Base-by-base conservation (phyloP, 352 stramenopile genomes). In the Pythium insidiosum region DNA sequence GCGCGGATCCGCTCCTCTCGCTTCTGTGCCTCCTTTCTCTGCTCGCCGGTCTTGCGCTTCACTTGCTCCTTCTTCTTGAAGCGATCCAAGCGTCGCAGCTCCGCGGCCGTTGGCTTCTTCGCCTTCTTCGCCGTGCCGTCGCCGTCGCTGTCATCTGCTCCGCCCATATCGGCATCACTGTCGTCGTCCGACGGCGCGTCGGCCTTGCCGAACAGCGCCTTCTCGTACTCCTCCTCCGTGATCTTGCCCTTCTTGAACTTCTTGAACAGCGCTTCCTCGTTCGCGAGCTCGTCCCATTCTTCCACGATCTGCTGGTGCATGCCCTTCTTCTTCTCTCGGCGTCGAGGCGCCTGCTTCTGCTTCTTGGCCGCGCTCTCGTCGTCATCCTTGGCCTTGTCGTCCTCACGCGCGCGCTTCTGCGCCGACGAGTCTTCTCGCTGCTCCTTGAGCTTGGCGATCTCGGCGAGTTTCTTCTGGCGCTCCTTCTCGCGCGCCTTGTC, bases 271-370 rank as follows among this genome's bases (percentile, higher is more conserved):
- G 96, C 84, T 45, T 97, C 79, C 61, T 99, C 96, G 50, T 99
- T 95, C 24, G 95, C 96, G 9, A 99, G 65, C 41, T 99, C 95
- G 46, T 99, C 96, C 97, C 97, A 99, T 63, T 99, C 97, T 53
- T 99, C 95, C 19, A 97, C 80, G 53, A 99, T 98, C 53, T 95
- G 86, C 59, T 97, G 84, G 51, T 99, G 89, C 36, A 90, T 58
- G 21, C 95, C 95, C 56, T 97, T 96, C 71, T 98, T 98, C 67
- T 98, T 99, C 50, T 90, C 80, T 57, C 81, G 77, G 53, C 81
- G 75, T 43, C 76, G 79, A 10, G 76, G 76, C 0, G 43, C 68
- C 37, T 88, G 65, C 42, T 90, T 92, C 20, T 60, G 16, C 38
- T 59, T 61, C 24, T 91, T 95, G 18, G 67, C 55, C 30, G 61